Percentiles rank a stretch among this genome's conserved stretches.
Conservation (phyloP, 495 filamentous ascomycete genomes). For the Annulohypoxylon nitens region DNA sequence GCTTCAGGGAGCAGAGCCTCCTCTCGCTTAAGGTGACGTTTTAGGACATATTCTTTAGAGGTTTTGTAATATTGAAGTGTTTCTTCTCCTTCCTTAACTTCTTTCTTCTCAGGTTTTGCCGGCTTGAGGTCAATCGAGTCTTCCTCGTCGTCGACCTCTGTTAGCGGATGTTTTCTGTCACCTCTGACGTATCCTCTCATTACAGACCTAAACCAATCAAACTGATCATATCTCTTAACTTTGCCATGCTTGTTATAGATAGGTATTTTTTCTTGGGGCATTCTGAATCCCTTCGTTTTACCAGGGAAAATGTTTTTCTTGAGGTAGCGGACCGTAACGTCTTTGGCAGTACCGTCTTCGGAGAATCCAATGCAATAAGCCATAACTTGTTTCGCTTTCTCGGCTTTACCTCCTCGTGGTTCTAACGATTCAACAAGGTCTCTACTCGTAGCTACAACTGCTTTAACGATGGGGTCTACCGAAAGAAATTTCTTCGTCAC, state of each 20-base stretch:
- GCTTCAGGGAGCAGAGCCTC: constrained; percentile 83
- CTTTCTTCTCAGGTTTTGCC: constrained; percentile 76
- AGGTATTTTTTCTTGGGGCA: constrained; percentile 81
- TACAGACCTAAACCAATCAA: constrained; percentile 87
- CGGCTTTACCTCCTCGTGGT: constrained; percentile 82
- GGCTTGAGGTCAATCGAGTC: constrained; percentile 80
- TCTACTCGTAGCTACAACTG: constrained; percentile 73
- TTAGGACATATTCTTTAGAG: constrained; percentile 86
- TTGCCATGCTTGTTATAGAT: constrained; percentile 80
- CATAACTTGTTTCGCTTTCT: constrained; percentile 89
- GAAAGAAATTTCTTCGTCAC: constrained; percentile 80
- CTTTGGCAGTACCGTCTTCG: constrained; percentile 88
- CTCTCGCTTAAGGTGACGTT: constrained; percentile 90
- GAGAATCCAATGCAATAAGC: constrained; percentile 92
- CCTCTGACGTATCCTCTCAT: constrained; percentile 80
- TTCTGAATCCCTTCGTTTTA: constrained; percentile 87
- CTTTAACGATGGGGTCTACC: constrained; percentile 79
- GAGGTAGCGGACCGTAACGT: constrained; percentile 93
- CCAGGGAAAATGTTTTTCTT: constrained; percentile 86
- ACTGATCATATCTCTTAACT: constrained; percentile 74
- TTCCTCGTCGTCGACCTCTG: constrained; percentile 81
- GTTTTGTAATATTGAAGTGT: constrained; percentile 88
- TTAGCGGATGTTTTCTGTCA: constrained; percentile 63
- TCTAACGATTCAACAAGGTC: constrained; percentile 84
- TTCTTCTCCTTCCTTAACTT: constrained; percentile 78